These are phyloP conservation scores for Ophiostoma pallidulum DNA, from an alignment of 2,329 filamentous ascomycete genomes.

Conservation along the genomic window DNA sequence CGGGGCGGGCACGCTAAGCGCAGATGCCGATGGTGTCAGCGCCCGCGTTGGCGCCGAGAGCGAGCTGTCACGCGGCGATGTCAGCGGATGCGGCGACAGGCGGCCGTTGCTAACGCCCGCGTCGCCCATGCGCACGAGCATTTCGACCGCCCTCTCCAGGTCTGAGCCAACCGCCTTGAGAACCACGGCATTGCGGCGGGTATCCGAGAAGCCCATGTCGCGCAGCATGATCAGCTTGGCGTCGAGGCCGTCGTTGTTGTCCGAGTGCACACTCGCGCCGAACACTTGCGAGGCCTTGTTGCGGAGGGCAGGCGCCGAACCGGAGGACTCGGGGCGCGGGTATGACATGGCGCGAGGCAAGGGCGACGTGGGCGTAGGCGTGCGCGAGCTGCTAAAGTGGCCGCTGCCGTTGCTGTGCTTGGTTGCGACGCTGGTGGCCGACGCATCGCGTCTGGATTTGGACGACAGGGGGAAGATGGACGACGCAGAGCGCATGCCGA, in stretches of 20 bases:
- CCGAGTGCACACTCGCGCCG: slow-evolving; percentile 54
- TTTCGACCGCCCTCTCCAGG: slow-evolving; percentile 76
- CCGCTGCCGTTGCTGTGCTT: slow-evolving; percentile 3
- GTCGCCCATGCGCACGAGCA: slow-evolving; percentile 74
- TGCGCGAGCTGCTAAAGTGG: slow-evolving; percentile 16
- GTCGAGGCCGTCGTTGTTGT: slow-evolving; percentile 45
- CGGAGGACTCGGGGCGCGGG: slow-evolving; percentile 16
- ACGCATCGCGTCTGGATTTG: slow-evolving; percentile 46
- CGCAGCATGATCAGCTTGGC: slow-evolving; percentile 66
- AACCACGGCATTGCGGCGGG: slow-evolving; percentile 67
- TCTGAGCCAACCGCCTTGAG: slow-evolving; percentile 78
- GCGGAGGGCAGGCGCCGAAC: slow-evolving; percentile 25
- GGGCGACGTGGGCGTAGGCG: slow-evolving; percentile 27
- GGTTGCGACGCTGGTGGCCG: slow-evolving; percentile 18
- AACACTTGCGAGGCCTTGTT: slow-evolving; percentile 62
- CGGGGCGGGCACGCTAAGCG: slow-evolving; percentile 18
- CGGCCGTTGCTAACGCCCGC: slow-evolving; percentile 54
- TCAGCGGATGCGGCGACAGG: slow-evolving; percentile 21
- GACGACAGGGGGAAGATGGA: slow-evolving; percentile 58
- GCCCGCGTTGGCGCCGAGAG: slow-evolving; percentile 39
- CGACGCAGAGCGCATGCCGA: slow-evolving; percentile 49
- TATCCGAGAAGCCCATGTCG: slow-evolving; percentile 88
- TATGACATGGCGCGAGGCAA: slow-evolving; percentile 14
- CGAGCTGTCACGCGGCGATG: slow-evolving; percentile 36
- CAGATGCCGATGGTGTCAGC: slow-evolving; percentile 32